A percentile compares a stretch with the other conserved stretches of the same genome.
These are phyloP conservation scores for Begonia peltatifolia DNA, from an alignment of 306 rosid species.

Conservation along the genomic window DNA sequence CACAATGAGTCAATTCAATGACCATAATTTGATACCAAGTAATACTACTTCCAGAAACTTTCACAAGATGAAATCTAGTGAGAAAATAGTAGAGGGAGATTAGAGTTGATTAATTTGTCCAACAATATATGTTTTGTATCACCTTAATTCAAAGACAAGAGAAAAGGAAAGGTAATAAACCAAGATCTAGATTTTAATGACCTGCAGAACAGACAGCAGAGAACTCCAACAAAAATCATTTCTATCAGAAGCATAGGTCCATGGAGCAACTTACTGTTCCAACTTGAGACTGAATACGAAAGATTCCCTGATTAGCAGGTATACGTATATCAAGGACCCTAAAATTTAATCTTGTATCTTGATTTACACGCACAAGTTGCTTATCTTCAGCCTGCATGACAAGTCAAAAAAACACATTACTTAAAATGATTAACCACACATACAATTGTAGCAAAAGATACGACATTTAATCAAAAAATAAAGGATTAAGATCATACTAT, in stretches of 20 bases:
- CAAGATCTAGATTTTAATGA: too few relatives aligned
- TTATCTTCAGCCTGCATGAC: conserved; percentile 53
- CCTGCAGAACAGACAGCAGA: too few relatives aligned
- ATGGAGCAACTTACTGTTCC: conserved; percentile 24
- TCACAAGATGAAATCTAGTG: too few relatives aligned
- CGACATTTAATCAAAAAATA: not conserved
- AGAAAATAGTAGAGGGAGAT: too few relatives aligned
- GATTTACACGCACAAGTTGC: conserved; percentile 72
- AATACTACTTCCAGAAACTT: too few relatives aligned
- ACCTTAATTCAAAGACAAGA: not conserved
- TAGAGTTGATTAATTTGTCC: too few relatives aligned
- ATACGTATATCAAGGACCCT: conserved; percentile 68
- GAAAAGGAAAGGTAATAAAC: too few relatives aligned
- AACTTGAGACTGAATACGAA: conserved; percentile 53
- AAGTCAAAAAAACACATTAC: not conserved
- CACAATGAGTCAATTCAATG: not conserved
- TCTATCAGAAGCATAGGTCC: too few relatives aligned
- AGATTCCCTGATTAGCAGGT: conserved; percentile 76
- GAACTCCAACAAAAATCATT: too few relatives aligned
- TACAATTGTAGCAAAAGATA: conserved; percentile 35
- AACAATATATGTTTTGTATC: too few relatives aligned
- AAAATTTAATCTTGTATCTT: conserved; percentile 67
- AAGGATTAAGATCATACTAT: conserved; percentile 15
- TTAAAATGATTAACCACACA: not conserved
- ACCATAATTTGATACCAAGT: not conserved